Percentiles rank a stretch among this genome's conserved stretches.
Evolutionary conservation across 805 yeast species (phyloP).

Genomic region (Starmerella bombicola): DNA sequence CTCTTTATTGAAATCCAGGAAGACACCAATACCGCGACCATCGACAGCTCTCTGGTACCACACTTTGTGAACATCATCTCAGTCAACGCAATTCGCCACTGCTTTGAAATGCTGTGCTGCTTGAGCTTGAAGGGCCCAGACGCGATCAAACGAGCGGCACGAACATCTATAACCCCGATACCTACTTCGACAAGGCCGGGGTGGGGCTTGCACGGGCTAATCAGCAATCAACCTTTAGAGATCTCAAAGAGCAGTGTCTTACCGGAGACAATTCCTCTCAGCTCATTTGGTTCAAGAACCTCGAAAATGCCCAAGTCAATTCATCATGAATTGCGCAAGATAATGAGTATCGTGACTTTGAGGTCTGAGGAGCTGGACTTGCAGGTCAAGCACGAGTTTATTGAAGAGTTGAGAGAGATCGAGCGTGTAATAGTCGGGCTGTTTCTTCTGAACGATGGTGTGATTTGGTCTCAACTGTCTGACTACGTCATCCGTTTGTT

Average conservation of each 20-base stretch:
- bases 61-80: constrained; percentile 7
- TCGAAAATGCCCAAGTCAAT: constrained; percentile 1
- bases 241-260: background rate
- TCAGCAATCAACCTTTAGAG: background rate
- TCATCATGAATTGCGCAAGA: constrained; percentile 1
- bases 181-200: background rate
- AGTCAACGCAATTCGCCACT: constrained; percentile 9
- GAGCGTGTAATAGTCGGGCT: constrained; percentile 2
- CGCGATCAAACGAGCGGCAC: background rate
- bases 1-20: constrained; percentile 10
- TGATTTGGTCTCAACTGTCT: constrained; percentile 8
- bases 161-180: background rate
- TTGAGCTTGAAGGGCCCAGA: constrained; percentile 3
- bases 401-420: background rate
- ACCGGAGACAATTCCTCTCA: background rate
- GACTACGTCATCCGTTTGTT: constrained; percentile 1
- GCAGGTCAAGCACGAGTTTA: background rate
- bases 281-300: background rate
- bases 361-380: constrained; percentile 4
- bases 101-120: constrained; percentile 5
- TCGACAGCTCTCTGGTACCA: constrained; percentile 7
- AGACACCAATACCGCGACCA: background rate
- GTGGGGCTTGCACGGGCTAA: background rate
- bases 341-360: background rate
- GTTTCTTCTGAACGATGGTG: constrained; percentile 7